Base-by-base conservation (phyloP, 257 asterid genomes). In the Avicennia marina region DNA sequence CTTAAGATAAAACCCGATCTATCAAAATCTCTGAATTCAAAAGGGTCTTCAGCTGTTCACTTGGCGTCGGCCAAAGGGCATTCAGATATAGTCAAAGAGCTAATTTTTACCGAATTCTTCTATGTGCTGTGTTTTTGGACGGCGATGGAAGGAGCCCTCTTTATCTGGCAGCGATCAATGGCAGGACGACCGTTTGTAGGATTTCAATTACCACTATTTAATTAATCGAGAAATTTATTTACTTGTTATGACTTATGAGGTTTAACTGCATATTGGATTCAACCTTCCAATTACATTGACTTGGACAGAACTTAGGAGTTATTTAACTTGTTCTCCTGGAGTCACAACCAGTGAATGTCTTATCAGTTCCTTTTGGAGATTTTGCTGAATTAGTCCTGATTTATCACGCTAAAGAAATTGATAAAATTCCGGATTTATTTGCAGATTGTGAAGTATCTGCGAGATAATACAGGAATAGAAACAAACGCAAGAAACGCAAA, bases 81-180 rank as follows among this genome's bases (percentile, higher is more conserved):
- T 20, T 24, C 29, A 53, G 15, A 24, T 10, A 54, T 71, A 6
- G 72, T 65, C 56, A 55, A 43, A 6, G 69, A 50, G 48, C 53
- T 72, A 38, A 11, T 66, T 11, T 41, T 41, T 11, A 50, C 51
- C 24, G 21, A 38, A 72, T 43, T 60, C 65, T 32, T 56, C 63
- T 16, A 64, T 52, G 60, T 66, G 77, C 21, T 47, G 26, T 20
- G 66, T 33, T 4, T 4, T 43, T 53, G 31, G 69, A 72, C 24
- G 52, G 59, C 26, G 73, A 56, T 3, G 70, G 77, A 53, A 10
- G 71, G 53, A 66, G 29, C 36, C 73, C 70, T 21, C 66, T 72
- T 11, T 73, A 72, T 43, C 46, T 72, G 33, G 73, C 63, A 7
- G 73, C 70, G 62, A 66, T 72, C 33, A 72, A 66, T 26, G 73